A percentile compares a stretch with the other conserved stretches of the same genome.
Evolutionary conservation across 768 basidiomycete genomes (phyloP).

Genomic region (Hypsizygus marmoreus): DNA sequence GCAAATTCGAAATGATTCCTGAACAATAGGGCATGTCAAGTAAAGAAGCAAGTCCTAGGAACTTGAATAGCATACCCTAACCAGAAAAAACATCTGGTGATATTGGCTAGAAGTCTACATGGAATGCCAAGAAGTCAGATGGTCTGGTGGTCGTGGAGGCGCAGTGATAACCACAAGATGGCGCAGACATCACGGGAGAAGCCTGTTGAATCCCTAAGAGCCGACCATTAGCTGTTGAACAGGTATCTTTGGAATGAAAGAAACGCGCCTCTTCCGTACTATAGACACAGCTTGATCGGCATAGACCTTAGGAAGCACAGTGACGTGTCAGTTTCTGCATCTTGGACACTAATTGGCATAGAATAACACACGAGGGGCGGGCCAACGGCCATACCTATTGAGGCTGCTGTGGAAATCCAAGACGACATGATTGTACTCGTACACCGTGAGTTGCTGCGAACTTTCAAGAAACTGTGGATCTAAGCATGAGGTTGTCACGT

Average conservation of each 20-base stretch:
- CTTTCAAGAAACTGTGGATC: neutral
- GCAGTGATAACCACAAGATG: conserved; percentile 56
- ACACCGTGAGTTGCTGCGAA: no score
- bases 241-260: conserved; percentile 5
- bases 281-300: conserved; percentile 85
- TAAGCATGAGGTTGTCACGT: neutral
- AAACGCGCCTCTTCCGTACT: conserved; percentile 64
- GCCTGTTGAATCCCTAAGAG: conserved; percentile 73
- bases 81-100: conserved; percentile 91
- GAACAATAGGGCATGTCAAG: no score
- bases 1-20: conserved; percentile 73
- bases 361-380: conserved; percentile 59
- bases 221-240: neutral
- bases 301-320: conserved; percentile 70
- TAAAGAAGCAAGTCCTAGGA: neutral
- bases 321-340: neutral
- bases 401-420: conserved; percentile 72
- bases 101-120: conserved; percentile 75
- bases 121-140: conserved; percentile 7
- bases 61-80: conserved; percentile 52
- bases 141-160: conserved; percentile 1
- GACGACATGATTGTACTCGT: conserved; percentile 34
- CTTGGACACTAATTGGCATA: neutral
- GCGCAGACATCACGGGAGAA: conserved; percentile 88
- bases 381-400: conserved; percentile 82